Evolutionary conservation across 306 rosid genomes (phyloP).

Genomic region (Luffa aegyptiaca): DNA sequence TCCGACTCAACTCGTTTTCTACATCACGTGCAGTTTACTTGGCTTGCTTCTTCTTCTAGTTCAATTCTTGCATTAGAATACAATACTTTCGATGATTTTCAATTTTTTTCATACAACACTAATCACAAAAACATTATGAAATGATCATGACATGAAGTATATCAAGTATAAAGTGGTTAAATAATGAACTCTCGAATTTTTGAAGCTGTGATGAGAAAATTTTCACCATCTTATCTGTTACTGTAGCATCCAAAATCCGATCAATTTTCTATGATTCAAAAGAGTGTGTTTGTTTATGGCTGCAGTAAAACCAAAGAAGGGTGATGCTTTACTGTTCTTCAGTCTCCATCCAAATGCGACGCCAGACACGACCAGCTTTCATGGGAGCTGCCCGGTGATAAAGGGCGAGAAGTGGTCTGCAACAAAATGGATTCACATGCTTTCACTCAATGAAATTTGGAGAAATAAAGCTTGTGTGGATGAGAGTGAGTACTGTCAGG

Average conservation of each 20-base stretch:
- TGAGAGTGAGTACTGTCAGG: constrained; percentile 38
- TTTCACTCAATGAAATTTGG: constrained; percentile 37
- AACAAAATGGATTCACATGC: constrained; percentile 94
- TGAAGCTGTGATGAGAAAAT: not conserved
- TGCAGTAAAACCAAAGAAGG: constrained; percentile 77
- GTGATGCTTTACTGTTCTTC: constrained; percentile 93
- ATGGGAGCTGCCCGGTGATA: constrained; percentile 90
- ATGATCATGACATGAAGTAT: not conserved
- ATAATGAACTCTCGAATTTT: not conserved
- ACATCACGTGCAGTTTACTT: not conserved
- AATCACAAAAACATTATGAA: not conserved
- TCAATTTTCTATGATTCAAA: not conserved
- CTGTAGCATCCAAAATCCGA: not conserved
- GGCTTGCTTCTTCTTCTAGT: not conserved
- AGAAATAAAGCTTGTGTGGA: constrained; percentile 42
- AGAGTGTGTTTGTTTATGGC: not conserved
- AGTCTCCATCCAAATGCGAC: constrained; percentile 72
- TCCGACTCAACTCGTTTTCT: not conserved
- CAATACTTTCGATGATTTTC: not conserved
- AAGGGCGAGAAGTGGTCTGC: constrained; percentile 99
- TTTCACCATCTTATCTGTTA: not conserved
- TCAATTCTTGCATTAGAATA: not conserved
- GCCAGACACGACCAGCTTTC: constrained; percentile 52
- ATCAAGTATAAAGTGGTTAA: not conserved
- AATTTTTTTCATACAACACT: not conserved